Evolutionary conservation across 805 yeast genomes (phyloP), one percentile per base, ranked within the genome.

Genomic region (Wickerhamomyces canadensis): DNA sequence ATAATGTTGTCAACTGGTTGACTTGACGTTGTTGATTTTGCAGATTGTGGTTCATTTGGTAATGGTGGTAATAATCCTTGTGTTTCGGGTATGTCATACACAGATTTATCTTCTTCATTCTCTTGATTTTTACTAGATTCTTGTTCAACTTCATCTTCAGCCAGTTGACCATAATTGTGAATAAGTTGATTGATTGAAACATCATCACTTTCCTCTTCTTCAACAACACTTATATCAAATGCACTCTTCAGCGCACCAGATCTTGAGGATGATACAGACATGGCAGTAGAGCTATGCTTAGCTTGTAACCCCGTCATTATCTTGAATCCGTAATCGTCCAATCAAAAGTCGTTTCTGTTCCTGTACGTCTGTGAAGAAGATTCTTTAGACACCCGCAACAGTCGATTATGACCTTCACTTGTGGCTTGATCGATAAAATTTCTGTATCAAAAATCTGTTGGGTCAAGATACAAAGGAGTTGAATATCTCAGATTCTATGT

Each of bases 31-130:
- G 31, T n/a, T 17, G 31, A 28, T 7, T 28, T 17, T 13, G 11
- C 17, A 8, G 31, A 28, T 12, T 28, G 31, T 17, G 31, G 31
- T 29, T 35, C 34, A 30, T 37, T 31, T 1, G 41, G 41, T 16
- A 37, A 24, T 13, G 41, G 41, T 5, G 41, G 41, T 19, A 37
- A 21, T 19, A 37, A 23, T 3, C 41, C 41, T 30, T 37, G 25
- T 10, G 19, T 31, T 22, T 37, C 41, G 4, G 41, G 41, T 22
- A 37, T 30, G 16, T 37, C 36, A 12, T 28, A 9, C 5, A 5
- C 27, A 22, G 4, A 12, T 15, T 17, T 23, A 6, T 21, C 33
- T n/a, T 31, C 33, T n/a, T 15, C 33, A 21, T n/a, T n/a, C n/a
- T n/a, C n/a, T n/a, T n/a, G n/a, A n/a, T n/a, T n/a, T n/a, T n/a